A percentile compares a stretch with the other conserved stretches of the same genome.
Evolutionary conservation across 345 rosid species (phyloP).

Genomic region (Sonneratia alba): DNA sequence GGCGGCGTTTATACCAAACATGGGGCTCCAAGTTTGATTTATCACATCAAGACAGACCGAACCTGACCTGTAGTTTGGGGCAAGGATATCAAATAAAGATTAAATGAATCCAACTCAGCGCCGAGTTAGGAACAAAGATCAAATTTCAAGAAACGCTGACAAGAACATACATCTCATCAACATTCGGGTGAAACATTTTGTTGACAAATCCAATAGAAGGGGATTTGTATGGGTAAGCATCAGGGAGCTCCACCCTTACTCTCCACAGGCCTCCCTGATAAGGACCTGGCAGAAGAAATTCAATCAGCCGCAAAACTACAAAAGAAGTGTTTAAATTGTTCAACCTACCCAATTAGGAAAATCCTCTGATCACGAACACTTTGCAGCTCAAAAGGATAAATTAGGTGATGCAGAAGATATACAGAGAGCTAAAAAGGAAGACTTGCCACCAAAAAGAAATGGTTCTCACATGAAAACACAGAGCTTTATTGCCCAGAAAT

Average conservation of each 20-base stretch:
- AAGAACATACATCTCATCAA: constrained; percentile 67
- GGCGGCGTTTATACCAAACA: constrained; percentile 62
- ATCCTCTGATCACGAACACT: background rate
- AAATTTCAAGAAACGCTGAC: constrained; percentile 8
- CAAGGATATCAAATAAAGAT: background rate
- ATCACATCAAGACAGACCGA: constrained; percentile 96
- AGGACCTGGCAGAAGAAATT: constrained; percentile 42
- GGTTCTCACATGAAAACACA: background rate
- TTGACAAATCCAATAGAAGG: constrained; percentile 93
- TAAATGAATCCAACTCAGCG: background rate
- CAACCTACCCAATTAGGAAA: background rate
- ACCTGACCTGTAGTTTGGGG: constrained; percentile 62
- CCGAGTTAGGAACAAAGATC: background rate
- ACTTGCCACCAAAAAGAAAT: background rate
- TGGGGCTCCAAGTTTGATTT: constrained; percentile 97
- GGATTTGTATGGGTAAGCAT: constrained; percentile 98
- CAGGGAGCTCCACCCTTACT: constrained; percentile 94
- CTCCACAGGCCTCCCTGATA: constrained; percentile 93
- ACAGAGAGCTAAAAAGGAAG: background rate
- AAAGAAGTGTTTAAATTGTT: background rate
- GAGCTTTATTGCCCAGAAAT: background rate
- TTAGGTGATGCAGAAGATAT: background rate
- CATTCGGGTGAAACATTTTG: constrained; percentile 96
- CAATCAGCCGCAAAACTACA: background rate
- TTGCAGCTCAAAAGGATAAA: background rate